phyloP scores from a whole-genome alignment of 129 eudicot species.

The Saposhnikovia divaricata region DNA sequence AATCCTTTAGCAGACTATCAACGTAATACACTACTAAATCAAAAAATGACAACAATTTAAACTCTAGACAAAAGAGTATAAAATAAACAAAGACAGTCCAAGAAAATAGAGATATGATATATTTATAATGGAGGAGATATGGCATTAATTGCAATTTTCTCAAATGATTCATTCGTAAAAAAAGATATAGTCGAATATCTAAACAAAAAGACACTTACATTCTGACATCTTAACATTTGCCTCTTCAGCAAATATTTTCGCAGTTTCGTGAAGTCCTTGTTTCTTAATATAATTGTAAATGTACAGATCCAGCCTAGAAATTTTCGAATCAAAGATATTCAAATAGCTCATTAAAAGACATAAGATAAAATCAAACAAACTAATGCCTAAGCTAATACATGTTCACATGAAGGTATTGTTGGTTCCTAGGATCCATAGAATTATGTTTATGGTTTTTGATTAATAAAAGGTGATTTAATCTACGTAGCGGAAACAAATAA shows the following conservation, averaged over 20 bases:
- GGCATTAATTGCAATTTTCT: background rate
- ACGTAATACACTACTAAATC: no score
- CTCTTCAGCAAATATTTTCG: no score
- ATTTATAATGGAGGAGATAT: background rate
- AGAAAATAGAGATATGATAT: background rate
- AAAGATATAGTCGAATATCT: no score
- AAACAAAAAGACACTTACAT: background rate
- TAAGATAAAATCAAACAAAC: background rate
- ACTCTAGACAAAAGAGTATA: no score
- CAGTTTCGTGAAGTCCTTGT: background rate
- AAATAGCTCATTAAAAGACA: background rate
- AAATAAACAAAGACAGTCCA: no score
- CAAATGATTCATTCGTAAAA: background rate
- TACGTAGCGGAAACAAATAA: no score
- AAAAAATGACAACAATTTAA: no score
- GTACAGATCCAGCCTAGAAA: background rate
- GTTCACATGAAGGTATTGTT: background rate
- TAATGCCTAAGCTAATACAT: background rate
- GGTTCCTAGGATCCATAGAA: no score
- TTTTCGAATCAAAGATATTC: background rate
- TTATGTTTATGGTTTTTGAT: no score
- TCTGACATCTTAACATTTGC: background rate
- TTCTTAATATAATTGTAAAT: background rate
- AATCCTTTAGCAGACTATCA: no score
- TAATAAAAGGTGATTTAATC: no score